Percentiles rank a stretch among this genome's conserved stretches.
Conservation (phyloP, 2,329 filamentous ascomycete species). For the Chaetomium olivaceum region DNA sequence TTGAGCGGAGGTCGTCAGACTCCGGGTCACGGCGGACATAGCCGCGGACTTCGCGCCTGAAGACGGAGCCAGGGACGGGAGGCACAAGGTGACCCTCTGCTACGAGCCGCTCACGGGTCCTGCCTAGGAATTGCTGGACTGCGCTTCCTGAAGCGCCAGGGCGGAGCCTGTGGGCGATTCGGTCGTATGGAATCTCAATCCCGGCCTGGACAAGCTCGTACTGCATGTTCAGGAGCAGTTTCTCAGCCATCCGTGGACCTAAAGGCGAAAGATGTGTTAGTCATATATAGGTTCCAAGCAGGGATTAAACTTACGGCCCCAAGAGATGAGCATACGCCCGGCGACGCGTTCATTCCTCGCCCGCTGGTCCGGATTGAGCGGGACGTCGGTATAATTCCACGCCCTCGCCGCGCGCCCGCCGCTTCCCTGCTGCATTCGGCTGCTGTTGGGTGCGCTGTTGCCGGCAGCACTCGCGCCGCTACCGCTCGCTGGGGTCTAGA, state of each 20-base stretch:
- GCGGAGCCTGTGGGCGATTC: background rate
- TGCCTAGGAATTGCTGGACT: background rate
- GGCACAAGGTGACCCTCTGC: background rate
- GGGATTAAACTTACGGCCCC: background rate
- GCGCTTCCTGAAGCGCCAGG: background rate
- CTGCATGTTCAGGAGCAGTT: background rate
- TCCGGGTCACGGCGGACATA: background rate
- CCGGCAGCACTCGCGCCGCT: background rate
- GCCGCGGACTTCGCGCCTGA: background rate
- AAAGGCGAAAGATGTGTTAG: background rate
- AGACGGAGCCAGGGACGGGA: background rate
- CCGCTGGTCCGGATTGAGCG: background rate
- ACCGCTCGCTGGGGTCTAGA: background rate
- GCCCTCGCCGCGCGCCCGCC: background rate
- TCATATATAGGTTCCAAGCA: background rate
- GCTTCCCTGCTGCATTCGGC: background rate
- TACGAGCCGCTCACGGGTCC: background rate
- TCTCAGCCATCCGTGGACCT: background rate
- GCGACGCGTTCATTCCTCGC: background rate
- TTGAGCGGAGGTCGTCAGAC: background rate
- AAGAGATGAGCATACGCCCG: background rate
- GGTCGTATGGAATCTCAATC: background rate
- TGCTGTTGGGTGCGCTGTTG: background rate
- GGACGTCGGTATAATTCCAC: background rate
- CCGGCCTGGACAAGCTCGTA: background rate